These are phyloP conservation scores for Leccinum subtestaceum DNA, from an alignment of 768 basidiomycete species.

Conservation along the genomic window DNA sequence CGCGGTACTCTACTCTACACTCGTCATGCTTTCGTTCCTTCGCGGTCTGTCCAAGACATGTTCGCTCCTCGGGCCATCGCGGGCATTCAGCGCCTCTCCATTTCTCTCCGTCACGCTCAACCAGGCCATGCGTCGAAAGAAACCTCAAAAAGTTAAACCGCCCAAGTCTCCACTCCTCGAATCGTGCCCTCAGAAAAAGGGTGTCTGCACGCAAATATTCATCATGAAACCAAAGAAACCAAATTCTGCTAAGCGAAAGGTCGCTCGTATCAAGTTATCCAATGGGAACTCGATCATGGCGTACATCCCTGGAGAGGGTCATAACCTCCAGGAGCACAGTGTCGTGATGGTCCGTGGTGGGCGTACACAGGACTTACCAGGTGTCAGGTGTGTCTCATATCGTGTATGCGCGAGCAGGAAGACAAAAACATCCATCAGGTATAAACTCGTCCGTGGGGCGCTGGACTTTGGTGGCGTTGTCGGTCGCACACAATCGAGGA, in stretches of 20 bases:
- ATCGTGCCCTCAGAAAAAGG: conserved; percentile 82
- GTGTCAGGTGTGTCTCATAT: conserved; percentile 72
- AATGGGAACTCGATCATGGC: conserved; percentile 88
- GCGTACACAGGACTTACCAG: conserved; percentile 94
- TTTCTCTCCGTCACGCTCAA: conserved; percentile 71
- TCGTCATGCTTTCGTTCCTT: conserved; percentile 29
- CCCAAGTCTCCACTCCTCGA: conserved; percentile 77
- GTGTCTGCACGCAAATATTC: conserved; percentile 80
- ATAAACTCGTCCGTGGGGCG: conserved; percentile 92
- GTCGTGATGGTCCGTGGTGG: conserved; percentile 95
- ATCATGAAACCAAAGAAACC: conserved; percentile 94
- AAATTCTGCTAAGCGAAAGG: conserved; percentile 97
- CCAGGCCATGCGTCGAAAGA: conserved; percentile 82
- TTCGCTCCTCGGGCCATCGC: conserved; percentile 23
- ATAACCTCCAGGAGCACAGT: conserved; percentile 96
- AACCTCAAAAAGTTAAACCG: conserved; percentile 44
- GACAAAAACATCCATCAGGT: conserved; percentile 46
- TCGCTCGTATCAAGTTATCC: conserved; percentile 88
- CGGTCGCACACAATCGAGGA: conserved; percentile 74
- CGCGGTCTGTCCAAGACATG: conserved; percentile 23
- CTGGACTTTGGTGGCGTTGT: conserved; percentile 90
- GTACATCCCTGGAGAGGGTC: conserved; percentile 96
- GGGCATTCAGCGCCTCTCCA: conserved; percentile 63
- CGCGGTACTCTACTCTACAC: background rate
- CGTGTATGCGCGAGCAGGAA: background rate